Conservation (phyloP, 1,284 basidiomycete species). For the Pseudozyma pruni region DNA sequence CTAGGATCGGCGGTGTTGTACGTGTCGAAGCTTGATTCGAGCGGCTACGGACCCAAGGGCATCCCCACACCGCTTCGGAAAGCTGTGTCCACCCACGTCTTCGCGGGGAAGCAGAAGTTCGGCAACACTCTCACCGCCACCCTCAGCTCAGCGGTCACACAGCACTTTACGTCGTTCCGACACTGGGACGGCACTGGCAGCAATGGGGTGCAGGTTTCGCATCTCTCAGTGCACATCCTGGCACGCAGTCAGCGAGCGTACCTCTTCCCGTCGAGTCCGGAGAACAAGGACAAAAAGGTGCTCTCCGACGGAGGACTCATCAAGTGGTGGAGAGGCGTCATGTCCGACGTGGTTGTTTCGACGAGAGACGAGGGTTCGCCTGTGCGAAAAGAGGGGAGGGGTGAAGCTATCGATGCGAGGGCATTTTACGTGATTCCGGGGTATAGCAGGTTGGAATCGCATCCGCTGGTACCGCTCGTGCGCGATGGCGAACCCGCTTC, state of each 20-base stretch:
- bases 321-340: conserved; percentile 83
- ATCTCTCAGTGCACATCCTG: conserved; percentile 79
- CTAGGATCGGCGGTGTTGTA: conserved; percentile 82
- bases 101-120: conserved; percentile 8
- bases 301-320: conserved; percentile 83
- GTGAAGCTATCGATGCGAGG: conserved; percentile 24
- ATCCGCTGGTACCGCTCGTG: conserved; percentile 57
- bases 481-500: conserved; percentile 1
- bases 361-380: conserved; percentile 11
- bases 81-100: conserved; percentile 6
- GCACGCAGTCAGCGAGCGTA: conserved; percentile 91
- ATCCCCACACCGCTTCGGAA: conserved; percentile 19
- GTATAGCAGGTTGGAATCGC: conserved; percentile 53
- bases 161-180: conserved; percentile 74
- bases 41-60: conserved; percentile 75
- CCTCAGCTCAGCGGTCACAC: conserved; percentile 77
- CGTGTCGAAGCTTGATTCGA: conserved; percentile 92
- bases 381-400: conserved; percentile 2
- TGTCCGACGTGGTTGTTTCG: conserved; percentile 47
- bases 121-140: conserved; percentile 71
- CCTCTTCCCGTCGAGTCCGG: conserved; percentile 89
- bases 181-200: conserved; percentile 66
- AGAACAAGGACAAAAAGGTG: conserved; percentile 77
- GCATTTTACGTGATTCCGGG: conserved; percentile 65
- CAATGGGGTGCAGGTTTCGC: conserved; percentile 22